Evolutionary conservation across 371 early-diverging fungal genomes (phyloP), one percentile per base, ranked within the genome.

Genomic region (Nematocida ausubeli): DNA sequence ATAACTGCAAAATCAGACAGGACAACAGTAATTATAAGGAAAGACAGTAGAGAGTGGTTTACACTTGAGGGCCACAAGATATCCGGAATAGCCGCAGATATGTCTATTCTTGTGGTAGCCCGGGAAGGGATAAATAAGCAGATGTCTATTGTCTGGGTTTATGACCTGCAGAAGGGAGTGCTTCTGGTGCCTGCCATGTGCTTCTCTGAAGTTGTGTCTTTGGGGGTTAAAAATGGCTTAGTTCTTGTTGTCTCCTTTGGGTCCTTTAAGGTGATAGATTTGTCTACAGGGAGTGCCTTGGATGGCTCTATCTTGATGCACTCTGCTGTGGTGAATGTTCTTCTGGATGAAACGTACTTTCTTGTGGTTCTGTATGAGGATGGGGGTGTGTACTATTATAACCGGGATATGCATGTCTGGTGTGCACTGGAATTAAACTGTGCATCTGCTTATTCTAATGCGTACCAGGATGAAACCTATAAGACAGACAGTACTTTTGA

Each of bases 161-260:
- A 83, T 58, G 34, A 64, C 52, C n/a, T 85, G 16, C 56, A 51
- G 28, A 82, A 80, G 26, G 81, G 85, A 2, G 67, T 64, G 4
- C 82, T 83, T 24, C 9, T 82, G 6, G 35, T 80, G 28, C 85
- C 85, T 14, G 81, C 66, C n/a, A 71, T 83, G 35, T 44, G 71
- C 6, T 71, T 71, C n/a, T 14, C 4, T 40, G 6, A 55, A n/a
- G 72, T 84, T 12, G 52, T 65, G 22, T 65, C 69, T 39, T 63
- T 81, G 9, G 83, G 82, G 78, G 64, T 83, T 12, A 64, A 52
- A n/a, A 56, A 78, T 9, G 40, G 54, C 22, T 35, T 58, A 6
- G 28, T 85, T 22, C 40, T 82, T n/a, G 54, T 78, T 64, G 71
- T 82, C 2, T 24, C 42, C 14, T 55, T 64, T 49, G 65, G 70